Conservation (phyloP, 2,329 filamentous ascomycete genomes). For the Teratosphaeria zuluensis region DNA sequence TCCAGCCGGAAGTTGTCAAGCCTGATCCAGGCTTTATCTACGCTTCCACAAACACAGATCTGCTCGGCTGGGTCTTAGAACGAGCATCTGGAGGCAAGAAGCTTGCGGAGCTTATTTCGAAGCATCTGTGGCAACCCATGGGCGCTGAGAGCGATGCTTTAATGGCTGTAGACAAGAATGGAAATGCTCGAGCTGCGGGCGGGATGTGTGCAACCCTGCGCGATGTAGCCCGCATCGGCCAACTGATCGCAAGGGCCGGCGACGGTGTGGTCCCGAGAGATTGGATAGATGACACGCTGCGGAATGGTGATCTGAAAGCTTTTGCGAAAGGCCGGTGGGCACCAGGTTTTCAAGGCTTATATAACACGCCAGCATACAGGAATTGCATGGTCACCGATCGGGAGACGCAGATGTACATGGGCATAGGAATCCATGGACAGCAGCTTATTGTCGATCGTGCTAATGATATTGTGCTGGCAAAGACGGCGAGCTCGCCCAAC, state of each 20-base stretch:
- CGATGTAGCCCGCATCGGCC: constrained; percentile 14
- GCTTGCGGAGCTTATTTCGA: constrained; percentile 9
- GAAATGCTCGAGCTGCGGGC: constrained; percentile 12
- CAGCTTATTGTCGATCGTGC: constrained; percentile 12
- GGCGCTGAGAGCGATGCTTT: constrained; percentile 15
- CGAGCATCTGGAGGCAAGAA: constrained; percentile 8
- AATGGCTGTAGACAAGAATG: constrained; percentile 11
- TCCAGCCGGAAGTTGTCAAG: constrained; percentile 5
- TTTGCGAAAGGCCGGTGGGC: constrained; percentile 8
- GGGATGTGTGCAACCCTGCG: constrained; percentile 13
- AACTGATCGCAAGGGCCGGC: constrained; percentile 9
- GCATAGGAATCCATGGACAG: constrained; percentile 13
- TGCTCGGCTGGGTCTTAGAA: constrained; percentile 17
- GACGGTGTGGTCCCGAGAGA: constrained; percentile 7
- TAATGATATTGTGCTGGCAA: constrained; percentile 16
- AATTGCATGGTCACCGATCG: constrained; percentile 8
- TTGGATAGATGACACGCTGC: constrained; percentile 16
- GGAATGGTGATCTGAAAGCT: constrained; percentile 6
- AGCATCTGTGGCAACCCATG: constrained; percentile 17
- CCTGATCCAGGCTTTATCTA: constrained; percentile 14
- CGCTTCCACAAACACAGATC: constrained; percentile 14
- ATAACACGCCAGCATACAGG: constrained; percentile 9
- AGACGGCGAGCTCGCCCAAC: constrained; percentile 4
- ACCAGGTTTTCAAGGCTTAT: constrained; percentile 4
- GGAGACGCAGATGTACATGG: constrained; percentile 7